phyloP scores from a whole-genome alignment of 106 monocot genomes.

The Allium cepa region DNA sequence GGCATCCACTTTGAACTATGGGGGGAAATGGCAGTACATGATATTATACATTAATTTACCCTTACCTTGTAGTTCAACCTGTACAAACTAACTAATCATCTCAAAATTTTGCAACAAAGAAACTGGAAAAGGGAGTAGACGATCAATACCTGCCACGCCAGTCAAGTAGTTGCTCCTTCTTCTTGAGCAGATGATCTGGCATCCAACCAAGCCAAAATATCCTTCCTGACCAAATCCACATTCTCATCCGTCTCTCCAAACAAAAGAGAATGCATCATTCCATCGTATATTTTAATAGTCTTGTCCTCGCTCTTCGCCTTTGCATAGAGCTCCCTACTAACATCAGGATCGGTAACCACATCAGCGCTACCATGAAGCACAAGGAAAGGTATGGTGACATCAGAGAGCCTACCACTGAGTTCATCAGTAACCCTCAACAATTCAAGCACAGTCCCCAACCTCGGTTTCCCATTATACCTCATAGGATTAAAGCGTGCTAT shows the following conservation, averaged over 20 bases:
- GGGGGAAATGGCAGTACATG: no score
- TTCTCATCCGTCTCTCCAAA: slow-evolving; percentile 84
- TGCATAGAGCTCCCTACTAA: slow-evolving; percentile 59
- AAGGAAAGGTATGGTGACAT: slow-evolving; percentile 67
- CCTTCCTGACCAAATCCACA: slow-evolving; percentile 36
- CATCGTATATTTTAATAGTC: slow-evolving; percentile 75
- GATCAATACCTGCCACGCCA: no score
- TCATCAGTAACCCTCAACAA: slow-evolving; percentile 64
- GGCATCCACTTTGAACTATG: no score
- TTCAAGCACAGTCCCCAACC: slow-evolving; percentile 85
- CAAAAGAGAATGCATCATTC: slow-evolving; percentile 81
- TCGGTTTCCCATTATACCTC: slow-evolving; percentile 64
- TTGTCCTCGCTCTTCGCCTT: slow-evolving; percentile 66
- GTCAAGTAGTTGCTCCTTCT: no score
- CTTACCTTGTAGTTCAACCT: no score
- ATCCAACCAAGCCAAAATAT: slow-evolving; percentile 62
- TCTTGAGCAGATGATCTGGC: not conserved
- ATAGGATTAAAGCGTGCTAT: slow-evolving; percentile 59
- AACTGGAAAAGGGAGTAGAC: no score
- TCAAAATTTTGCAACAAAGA: no score
- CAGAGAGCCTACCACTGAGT: slow-evolving; percentile 30
- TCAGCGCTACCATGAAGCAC: slow-evolving; percentile 82
- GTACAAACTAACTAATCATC: no score
- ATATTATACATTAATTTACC: no score
- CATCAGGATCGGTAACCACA: slow-evolving; percentile 73